phyloP scores from a whole-genome alignment of 2,329 filamentous ascomycete genomes.

The Aureobasidium sp. region DNA sequence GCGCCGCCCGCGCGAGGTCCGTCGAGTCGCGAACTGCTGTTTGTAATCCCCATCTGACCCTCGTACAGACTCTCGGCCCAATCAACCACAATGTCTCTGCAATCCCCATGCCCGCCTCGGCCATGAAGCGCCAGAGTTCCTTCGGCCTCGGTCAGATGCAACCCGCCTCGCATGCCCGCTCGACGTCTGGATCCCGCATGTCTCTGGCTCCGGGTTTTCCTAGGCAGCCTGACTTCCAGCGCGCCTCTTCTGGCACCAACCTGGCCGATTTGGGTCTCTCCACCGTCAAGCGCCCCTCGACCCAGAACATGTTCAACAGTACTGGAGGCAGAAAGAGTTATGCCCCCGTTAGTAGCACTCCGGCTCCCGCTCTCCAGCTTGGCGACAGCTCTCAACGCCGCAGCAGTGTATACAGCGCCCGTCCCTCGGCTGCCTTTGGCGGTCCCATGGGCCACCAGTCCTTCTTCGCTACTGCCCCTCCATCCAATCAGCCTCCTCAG shows the following conservation, averaged over 20 bases:
- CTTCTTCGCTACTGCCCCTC: conserved; percentile 84
- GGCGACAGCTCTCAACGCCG: conserved; percentile 53
- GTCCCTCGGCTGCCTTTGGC: conserved; percentile 54
- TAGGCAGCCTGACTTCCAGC: conserved; percentile 77
- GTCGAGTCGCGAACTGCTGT: conserved; percentile 21
- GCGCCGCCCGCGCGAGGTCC: conserved; percentile 81
- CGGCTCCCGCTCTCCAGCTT: conserved; percentile 32
- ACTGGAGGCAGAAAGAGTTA: conserved; percentile 60
- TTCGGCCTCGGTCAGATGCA: conserved; percentile 57
- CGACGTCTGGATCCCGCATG: conserved; percentile 72
- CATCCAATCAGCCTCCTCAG: conserved; percentile 69
- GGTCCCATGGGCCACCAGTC: conserved; percentile 66
- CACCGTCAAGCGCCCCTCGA: conserved; percentile 76
- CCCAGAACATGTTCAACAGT: conserved; percentile 53
- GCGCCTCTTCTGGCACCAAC: conserved; percentile 66
- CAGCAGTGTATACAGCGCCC: conserved; percentile 59
- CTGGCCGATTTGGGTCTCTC: conserved; percentile 71
- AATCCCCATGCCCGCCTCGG: conserved; percentile 84
- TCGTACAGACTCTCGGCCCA: conserved; percentile 66
- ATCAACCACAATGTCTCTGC: conserved; percentile 68
- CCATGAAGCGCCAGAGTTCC: conserved; percentile 86
- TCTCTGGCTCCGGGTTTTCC: conserved; percentile 78
- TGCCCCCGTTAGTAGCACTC: conserved; percentile 49
- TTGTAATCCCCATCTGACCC: background rate
- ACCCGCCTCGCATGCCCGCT: conserved; percentile 66